Evolutionary conservation across 2,329 filamentous ascomycete genomes (phyloP), one percentile per base, ranked within the genome.

Genomic region (Fusarium proliferatum): DNA sequence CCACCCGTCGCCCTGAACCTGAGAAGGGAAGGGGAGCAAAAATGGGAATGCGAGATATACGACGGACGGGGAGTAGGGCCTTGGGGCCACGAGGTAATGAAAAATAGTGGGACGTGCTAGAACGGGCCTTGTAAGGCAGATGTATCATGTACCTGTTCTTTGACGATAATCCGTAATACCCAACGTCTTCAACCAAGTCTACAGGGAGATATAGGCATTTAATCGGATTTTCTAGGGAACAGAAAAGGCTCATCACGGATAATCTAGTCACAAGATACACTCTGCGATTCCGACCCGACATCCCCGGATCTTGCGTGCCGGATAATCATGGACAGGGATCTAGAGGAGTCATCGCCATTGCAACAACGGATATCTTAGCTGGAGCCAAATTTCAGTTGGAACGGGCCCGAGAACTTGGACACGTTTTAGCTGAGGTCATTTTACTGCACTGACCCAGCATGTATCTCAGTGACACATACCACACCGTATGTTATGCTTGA

Each of bases 1-100:
- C 74, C 71, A 73, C 63, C 60, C 60, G 61, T 66, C 15, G 38
- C 30, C 56, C 56, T 59, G 56, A 49, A 59, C 60, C 64, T 55
- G 59, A 58, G 45, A 46, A 48, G 41, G 45, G 45, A 56, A 48
- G 41, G 33, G 64, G 52, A 57, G 64, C 36, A 70, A 55, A 55
- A 67, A 55, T 65, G 68, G 51, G 73, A 78, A 77, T 46, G 68
- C 76, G 76, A 78, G 76, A 64, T 70, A 78, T 78, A 78, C 76
- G 76, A 76, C 45, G 60, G 61, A 28, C 34, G 49, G 65, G 46
- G 46, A 66, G 45, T 55, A 46, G 45, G 56, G 34, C 30, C 28
- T 39, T 36, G 60, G n/a, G 49, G 38, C 68, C 62, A 74, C 46
- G 53, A 71, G 46, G 63, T 64, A 68, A 55, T 60, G 36, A 41